Conservation (phyloP, 257 asterid genomes). For the Lavandula angustifolia region DNA sequence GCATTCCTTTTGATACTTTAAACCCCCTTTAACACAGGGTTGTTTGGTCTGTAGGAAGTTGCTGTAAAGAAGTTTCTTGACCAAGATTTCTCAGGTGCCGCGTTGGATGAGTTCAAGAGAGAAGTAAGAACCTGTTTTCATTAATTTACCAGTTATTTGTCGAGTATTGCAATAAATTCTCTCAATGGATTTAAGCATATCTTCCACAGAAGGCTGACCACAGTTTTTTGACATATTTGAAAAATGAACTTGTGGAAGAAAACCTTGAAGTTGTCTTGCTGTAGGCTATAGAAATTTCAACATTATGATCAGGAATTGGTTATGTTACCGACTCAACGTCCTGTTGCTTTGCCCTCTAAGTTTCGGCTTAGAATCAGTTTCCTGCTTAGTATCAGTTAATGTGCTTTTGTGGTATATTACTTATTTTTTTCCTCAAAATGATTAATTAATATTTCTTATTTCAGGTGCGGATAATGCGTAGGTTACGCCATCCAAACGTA, state of each 20-base stretch:
- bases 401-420: not conserved
- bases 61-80: conserved; percentile 99
- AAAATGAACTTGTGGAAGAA: not conserved
- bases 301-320: conserved; percentile 5
- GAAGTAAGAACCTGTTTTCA: conserved; percentile 60
- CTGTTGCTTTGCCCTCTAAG: conserved; percentile 1
- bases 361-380: conserved; percentile 13
- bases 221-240: not conserved
- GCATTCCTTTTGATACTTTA: conserved; percentile 5
- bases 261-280: not conserved
- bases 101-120: conserved; percentile 96
- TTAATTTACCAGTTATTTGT: conserved; percentile 19
- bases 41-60: conserved; percentile 71
- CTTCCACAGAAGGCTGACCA: conserved; percentile 7
- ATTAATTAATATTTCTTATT: conserved; percentile 29
- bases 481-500: conserved; percentile 95
- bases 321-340: conserved; percentile 11
- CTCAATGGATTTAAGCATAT: conserved; percentile 13
- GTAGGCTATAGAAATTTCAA: not conserved
- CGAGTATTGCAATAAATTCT: not conserved
- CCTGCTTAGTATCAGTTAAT: conserved; percentile 7
- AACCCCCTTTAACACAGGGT: conserved; percentile 29
- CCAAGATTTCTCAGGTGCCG: conserved; percentile 99
- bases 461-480: conserved; percentile 97
- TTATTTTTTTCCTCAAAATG: conserved; percentile 10